Evolutionary conservation across 2,329 filamentous ascomycete species (phyloP).

Genomic region (Pseudophaeomoniella oleicola): DNA sequence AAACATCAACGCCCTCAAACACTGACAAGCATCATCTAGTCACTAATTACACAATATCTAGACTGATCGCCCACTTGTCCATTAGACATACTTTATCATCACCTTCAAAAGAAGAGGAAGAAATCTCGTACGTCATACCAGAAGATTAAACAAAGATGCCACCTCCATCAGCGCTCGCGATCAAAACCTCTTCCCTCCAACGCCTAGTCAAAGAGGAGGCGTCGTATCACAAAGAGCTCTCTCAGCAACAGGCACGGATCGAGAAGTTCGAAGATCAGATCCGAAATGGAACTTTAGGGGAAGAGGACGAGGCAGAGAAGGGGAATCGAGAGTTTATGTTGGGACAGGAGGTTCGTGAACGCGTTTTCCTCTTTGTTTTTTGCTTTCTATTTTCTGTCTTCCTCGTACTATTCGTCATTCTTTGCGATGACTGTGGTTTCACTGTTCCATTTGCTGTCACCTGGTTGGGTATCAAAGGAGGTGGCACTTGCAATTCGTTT

Average conservation of each 20-base stretch:
- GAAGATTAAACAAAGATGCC: conserved; percentile 43
- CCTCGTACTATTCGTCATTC: background rate
- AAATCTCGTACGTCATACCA: too few species aligned
- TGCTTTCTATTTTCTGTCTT: conserved; percentile 4
- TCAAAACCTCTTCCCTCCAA: conserved; percentile 63
- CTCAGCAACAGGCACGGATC: conserved; percentile 58
- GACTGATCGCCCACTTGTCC: too few species aligned
- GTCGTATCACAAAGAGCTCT: conserved; percentile 77
- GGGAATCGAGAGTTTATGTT: conserved; percentile 66
- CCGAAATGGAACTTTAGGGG: conserved; percentile 12
- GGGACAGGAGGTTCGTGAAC: conserved; percentile 75
- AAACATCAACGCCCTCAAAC: too few species aligned
- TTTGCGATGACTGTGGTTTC: too few species aligned
- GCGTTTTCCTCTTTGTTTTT: background rate
- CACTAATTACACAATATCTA: too few species aligned
- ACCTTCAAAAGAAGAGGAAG: too few species aligned
- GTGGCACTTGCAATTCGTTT: too few species aligned
- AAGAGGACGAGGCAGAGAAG: conserved; percentile 51
- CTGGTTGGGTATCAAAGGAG: too few species aligned
- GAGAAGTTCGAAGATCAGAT: conserved; percentile 51
- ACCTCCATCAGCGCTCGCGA: conserved; percentile 58
- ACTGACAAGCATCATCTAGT: too few species aligned
- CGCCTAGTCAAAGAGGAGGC: conserved; percentile 84
- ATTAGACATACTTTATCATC: too few species aligned
- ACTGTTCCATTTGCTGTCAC: too few species aligned